These are phyloP conservation scores for Colletotrichum sp. DNA, from an alignment of 2,329 filamentous ascomycete genomes.

Conservation along the genomic window DNA sequence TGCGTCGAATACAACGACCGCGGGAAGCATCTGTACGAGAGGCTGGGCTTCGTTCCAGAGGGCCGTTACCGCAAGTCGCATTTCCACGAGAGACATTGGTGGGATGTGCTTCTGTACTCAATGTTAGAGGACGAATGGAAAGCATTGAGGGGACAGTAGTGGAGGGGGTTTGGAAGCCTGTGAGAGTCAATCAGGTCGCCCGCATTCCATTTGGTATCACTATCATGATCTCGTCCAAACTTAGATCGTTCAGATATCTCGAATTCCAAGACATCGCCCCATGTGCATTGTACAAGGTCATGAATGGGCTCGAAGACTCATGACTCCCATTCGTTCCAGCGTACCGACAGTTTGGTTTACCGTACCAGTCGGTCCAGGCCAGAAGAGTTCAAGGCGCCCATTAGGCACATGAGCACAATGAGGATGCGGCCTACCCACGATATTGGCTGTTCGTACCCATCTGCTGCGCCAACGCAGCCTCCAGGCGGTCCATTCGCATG, in stretches of 20 bases:
- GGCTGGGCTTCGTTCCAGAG: conserved; percentile 50
- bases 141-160: neutral
- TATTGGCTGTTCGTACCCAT: neutral
- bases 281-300: neutral
- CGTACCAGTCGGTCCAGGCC: neutral
- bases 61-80: conserved; percentile 37
- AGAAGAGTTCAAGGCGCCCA: neutral
- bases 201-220: neutral
- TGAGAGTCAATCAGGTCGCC: neutral
- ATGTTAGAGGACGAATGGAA: conserved; percentile 46
- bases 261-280: neutral
- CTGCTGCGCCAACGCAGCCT: neutral
- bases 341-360: neutral
- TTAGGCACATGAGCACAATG: neutral
- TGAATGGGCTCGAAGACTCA: neutral
- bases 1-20: conserved; percentile 47
- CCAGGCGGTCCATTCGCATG: neutral
- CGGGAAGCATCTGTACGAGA: conserved; percentile 46
- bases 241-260: neutral
- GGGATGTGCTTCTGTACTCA: conserved; percentile 34
- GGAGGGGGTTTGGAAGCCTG: neutral
- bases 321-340: neutral
- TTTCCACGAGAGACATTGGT: conserved; percentile 46
- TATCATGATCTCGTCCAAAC: neutral
- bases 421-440: neutral